A percentile compares a stretch with the other conserved stretches of the same genome.
Evolutionary conservation across 2,329 filamentous ascomycete genomes (phyloP).

Genomic region (Aspergillus flavus): DNA sequence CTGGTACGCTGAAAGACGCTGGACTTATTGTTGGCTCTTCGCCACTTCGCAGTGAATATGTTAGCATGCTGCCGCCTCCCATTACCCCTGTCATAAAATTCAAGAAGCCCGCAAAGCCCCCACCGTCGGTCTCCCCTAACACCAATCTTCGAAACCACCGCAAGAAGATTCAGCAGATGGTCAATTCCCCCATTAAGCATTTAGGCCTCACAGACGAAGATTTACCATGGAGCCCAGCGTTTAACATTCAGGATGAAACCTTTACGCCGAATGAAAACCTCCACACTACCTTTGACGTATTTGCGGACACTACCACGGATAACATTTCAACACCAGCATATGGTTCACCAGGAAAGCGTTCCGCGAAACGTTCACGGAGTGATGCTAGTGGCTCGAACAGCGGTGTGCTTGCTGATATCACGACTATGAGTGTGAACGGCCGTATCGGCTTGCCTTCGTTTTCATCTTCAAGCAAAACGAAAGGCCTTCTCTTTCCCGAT

Average conservation of each 20-base stretch:
- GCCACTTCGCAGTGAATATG: slow-evolving; percentile 62
- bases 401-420: slow-evolving; percentile 53
- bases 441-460: slow-evolving; percentile 37
- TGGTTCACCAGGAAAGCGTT: slow-evolving; percentile 60
- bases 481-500: slow-evolving; percentile 38
- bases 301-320: slow-evolving; percentile 47
- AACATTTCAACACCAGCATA: slow-evolving; percentile 42
- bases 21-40: slow-evolving; percentile 62
- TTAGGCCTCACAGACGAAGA: slow-evolving; percentile 45
- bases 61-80: slow-evolving; percentile 68
- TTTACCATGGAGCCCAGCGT: slow-evolving; percentile 50
- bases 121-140: slow-evolving; percentile 83
- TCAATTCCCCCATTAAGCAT: slow-evolving; percentile 70
- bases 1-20: slow-evolving; percentile 45
- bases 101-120: slow-evolving; percentile 66
- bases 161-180: slow-evolving; percentile 76
- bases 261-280: slow-evolving; percentile 44
- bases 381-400: slow-evolving; percentile 53
- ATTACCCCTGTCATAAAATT: slow-evolving; percentile 84
- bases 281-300: slow-evolving; percentile 59
- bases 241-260: slow-evolving; percentile 54
- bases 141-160: slow-evolving; percentile 89
- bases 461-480: slow-evolving; percentile 38
- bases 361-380: slow-evolving; percentile 53
- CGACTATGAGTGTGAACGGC: slow-evolving; percentile 39